These are phyloP conservation scores for Trichophyton simii DNA, from an alignment of 2,329 filamentous ascomycete genomes.

Conservation along the genomic window DNA sequence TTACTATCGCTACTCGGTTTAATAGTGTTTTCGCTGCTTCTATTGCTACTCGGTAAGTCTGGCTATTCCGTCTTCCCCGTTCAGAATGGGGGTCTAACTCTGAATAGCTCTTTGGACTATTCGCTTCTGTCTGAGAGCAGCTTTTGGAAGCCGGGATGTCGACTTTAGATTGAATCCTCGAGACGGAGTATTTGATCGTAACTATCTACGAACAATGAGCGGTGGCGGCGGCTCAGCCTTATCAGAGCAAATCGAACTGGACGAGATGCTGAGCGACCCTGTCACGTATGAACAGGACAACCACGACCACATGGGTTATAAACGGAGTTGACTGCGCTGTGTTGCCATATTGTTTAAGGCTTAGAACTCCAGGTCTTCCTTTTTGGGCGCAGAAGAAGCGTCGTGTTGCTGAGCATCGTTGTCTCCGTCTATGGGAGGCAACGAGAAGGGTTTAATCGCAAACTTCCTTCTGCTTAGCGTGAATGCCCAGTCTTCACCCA, in stretches of 20 bases:
- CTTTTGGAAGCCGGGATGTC: conserved; percentile 37
- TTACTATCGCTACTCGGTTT: conserved; percentile 7
- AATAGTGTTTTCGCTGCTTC: neutral
- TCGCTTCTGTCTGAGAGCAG: conserved; percentile 44
- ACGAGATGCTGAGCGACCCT: conserved; percentile 43
- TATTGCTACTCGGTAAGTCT: conserved; percentile 7
- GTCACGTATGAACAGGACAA: conserved; percentile 15
- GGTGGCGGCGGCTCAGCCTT: conserved; percentile 42
- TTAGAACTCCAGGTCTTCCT: conserved; percentile 60
- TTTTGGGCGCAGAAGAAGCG: conserved; percentile 14
- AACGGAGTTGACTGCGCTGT: neutral
- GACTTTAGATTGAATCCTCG: conserved; percentile 34
- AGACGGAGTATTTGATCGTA: conserved; percentile 40
- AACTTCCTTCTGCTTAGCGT: conserved; percentile 73
- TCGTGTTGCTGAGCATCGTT: conserved; percentile 45
- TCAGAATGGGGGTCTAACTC: conserved; percentile 15
- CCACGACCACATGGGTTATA: conserved; percentile 10
- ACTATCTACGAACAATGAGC: conserved; percentile 46
- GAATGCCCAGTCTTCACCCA: conserved; percentile 81
- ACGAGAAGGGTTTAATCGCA: conserved; percentile 73
- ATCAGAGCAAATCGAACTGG: conserved; percentile 52
- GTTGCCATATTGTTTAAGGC: neutral
- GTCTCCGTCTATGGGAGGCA: conserved; percentile 76
- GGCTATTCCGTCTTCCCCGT: neutral
- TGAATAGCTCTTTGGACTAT: conserved; percentile 38